Evolutionary conservation across 1,284 basidiomycete genomes (phyloP), one percentile per base, ranked within the genome.

Genomic region (Uromyces viciae-fabae): DNA sequence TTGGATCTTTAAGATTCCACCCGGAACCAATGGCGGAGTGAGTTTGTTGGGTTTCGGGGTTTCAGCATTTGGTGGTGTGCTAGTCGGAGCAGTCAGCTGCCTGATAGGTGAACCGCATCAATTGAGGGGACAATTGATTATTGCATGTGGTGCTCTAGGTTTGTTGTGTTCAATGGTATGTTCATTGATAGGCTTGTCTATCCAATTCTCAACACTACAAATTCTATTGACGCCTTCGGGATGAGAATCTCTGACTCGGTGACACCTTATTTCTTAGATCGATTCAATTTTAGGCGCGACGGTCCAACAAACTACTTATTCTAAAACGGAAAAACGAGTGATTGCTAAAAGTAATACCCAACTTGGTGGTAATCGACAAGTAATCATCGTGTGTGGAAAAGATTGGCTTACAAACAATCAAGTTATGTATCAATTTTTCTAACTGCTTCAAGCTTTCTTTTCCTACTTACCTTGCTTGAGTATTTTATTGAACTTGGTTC

Each of bases 281-380:
- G 85, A 85, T 46, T 85, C 85, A 14, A 38, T 85, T 1, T 81
- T 85, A 11, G 85, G 85, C 17, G 84, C 85, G 1, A 84, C 84
- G 1, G 43, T 83, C 22, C 85, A 85, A 64, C 82, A 83, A n/a
- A 85, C 85, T 5, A 82, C 83, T 8, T 84, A 84, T 81, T 82
- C 83, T 42, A 28, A 33, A 3, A 49, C 31, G 11, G 77, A 75
- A 9, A 82, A 82, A 14, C 82, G 83, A 42, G 82, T 85, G 22
- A 82, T 85, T 40, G 73, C 85, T 33, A 58, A 49, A 38, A 46
- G 58, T 46, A 46, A 62, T 28, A 46, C 60, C n/a, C 17, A n/a
- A 15, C 25, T 66, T n/a, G 75, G 75, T 40, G 75, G 75, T 36
- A 40, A 25, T 46, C 58, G 60, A 22, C 43, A 66, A 66, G 52